These are phyloP conservation scores for Ceratobasidium sp. DNA, from an alignment of 1,284 basidiomycete species.

Conservation along the genomic window DNA sequence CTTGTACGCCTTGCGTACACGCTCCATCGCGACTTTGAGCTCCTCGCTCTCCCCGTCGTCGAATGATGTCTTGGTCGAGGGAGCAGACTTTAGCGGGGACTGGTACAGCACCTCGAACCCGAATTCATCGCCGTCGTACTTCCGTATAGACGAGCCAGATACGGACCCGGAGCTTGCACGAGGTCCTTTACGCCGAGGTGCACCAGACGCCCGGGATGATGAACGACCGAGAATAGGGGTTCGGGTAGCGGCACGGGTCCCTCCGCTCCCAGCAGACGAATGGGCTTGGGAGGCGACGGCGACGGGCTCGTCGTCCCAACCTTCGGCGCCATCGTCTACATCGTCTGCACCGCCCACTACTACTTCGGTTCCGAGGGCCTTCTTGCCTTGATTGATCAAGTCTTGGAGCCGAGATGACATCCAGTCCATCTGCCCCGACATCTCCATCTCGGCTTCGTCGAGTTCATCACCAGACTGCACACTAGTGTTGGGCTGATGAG, in stretches of 20 bases:
- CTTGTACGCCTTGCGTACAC: slow-evolving; percentile 35
- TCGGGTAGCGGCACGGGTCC: not conserved
- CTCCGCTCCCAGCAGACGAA: not conserved
- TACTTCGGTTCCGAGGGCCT: slow-evolving; percentile 49
- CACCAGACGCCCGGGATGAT: slow-evolving; percentile 20
- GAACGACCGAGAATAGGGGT: slow-evolving; percentile 22
- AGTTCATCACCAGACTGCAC: slow-evolving; percentile 52
- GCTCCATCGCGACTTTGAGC: slow-evolving; percentile 34
- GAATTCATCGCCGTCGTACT: slow-evolving; percentile 19
- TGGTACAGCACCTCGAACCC: slow-evolving; percentile 35
- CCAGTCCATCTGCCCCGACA: slow-evolving; percentile 49
- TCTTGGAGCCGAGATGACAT: slow-evolving; percentile 48
- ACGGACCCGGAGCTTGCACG: slow-evolving; percentile 10
- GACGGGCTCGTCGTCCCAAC: slow-evolving; percentile 47
- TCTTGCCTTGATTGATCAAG: slow-evolving; percentile 49
- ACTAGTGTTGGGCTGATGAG: not conserved
- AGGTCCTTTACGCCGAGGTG: not conserved
- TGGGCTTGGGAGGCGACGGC: slow-evolving; percentile 16
- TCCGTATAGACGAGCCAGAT: slow-evolving; percentile 8
- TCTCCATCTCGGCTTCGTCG: slow-evolving; percentile 59
- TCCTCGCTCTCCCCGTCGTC: slow-evolving; percentile 28
- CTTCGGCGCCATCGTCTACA: slow-evolving; percentile 48
- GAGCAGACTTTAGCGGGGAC: slow-evolving; percentile 8
- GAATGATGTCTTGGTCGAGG: slow-evolving; percentile 12
- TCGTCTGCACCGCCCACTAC: slow-evolving; percentile 43